A percentile compares a stretch with the other conserved stretches of the same genome.
Evolutionary conservation across 2,329 filamentous ascomycete species (phyloP).

Genomic region (Myotisia sp.): DNA sequence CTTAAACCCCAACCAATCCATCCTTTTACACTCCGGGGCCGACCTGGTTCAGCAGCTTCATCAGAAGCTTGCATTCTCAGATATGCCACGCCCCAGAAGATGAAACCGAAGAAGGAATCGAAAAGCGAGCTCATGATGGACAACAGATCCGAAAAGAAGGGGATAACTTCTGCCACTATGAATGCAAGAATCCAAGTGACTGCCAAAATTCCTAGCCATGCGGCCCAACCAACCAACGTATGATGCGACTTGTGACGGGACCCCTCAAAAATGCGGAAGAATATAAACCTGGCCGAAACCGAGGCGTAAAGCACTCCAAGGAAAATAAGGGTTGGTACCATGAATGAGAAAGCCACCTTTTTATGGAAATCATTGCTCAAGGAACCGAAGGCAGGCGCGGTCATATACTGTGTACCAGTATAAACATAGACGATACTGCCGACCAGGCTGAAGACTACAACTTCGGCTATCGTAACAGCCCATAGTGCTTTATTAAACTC

Average conservation of each 20-base stretch:
- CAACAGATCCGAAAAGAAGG: conserved; percentile 67
- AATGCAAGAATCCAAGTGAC: conserved; percentile 74
- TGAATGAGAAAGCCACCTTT: conserved; percentile 84
- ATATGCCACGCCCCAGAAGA: conserved; percentile 53
- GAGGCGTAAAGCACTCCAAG: conserved; percentile 81
- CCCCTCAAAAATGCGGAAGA: conserved; percentile 74
- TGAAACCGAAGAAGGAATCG: conserved; percentile 69
- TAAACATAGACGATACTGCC: conserved; percentile 74
- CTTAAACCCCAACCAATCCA: conserved; percentile 45
- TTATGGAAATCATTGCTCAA: conserved; percentile 60
- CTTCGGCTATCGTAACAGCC: conserved; percentile 75
- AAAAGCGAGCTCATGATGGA: conserved; percentile 56
- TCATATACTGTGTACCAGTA: conserved; percentile 80
- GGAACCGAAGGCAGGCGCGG: conserved; percentile 72
- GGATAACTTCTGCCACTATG: conserved; percentile 82
- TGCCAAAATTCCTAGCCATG: conserved; percentile 60
- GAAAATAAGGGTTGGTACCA: conserved; percentile 91
- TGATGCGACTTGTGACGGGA: conserved; percentile 68
- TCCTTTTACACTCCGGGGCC: conserved; percentile 28
- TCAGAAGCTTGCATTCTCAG: conserved; percentile 31
- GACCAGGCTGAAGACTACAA: conserved; percentile 72
- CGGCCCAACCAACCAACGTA: conserved; percentile 64
- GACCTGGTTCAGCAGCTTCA: conserved; percentile 28
- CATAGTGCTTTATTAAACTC: conserved; percentile 91
- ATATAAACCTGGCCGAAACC: conserved; percentile 77